Base-by-base conservation (phyloP, 1,284 basidiomycete species). In the Trametes versicolor region DNA sequence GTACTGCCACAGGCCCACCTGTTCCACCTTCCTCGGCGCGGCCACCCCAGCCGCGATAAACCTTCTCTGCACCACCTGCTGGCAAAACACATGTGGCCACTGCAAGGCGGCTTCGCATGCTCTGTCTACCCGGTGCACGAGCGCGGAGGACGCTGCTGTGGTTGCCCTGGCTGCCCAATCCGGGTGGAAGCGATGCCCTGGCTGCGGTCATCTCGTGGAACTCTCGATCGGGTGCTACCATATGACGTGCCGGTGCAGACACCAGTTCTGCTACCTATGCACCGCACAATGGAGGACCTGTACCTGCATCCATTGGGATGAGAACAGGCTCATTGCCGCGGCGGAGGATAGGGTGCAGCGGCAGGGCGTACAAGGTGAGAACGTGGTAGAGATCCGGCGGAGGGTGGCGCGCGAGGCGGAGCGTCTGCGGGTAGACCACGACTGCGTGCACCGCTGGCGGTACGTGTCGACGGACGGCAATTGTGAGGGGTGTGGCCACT, bases 251-350 rank as follows among this genome's bases (percentile, higher is more conserved):
- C 58, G 73, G 10, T 80, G 78, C 72, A 71, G 73, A 32, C 70
- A 74, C 58, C 70, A 79, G 53, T 78, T 81, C 69, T 79, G 78
- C 65, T 79, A 88, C 66, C 64, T 85, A 2, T 89, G 87, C 67
- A 84, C 83, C 0, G 80, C 72, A 19, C 76, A 63, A 2, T 87
- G 87, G 87, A 87, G 86, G 75, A 77, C 74, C 0, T 87, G 86
- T 65, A 13, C 3, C 0, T 89, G 87, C 65, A 77, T 77, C 0
- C 85, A 87, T 48, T 88, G 86, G 85, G 85, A 87, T 23, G 86
- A 88, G 67, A 52, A 62, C 0, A 72, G 81, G 29, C 75, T 87
- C 4, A 1, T 81, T 0, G 72, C 70, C 0, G 71, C 66, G 4
- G 77, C 75, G 9, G 61, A 72, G 48, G 58, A 72, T 27, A 66